Evolutionary conservation across 495 filamentous ascomycete species (phyloP).

Genomic region (Bacidia rubella): DNA sequence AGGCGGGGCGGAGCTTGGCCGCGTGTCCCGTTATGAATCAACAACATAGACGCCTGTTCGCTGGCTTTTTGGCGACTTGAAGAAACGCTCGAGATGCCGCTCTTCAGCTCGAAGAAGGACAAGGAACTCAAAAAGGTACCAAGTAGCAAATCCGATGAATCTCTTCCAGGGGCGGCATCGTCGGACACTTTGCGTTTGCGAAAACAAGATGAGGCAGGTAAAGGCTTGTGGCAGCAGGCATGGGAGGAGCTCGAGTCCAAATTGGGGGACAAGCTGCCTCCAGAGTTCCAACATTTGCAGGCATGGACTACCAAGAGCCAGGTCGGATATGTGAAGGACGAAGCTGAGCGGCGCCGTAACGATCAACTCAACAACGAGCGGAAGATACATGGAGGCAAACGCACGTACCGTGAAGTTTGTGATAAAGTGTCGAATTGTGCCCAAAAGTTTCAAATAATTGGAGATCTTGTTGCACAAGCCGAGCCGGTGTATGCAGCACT

Average conservation of each 20-base stretch:
- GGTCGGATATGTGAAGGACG: constrained; percentile 1
- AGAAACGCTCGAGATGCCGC: no score
- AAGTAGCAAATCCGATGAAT: background rate
- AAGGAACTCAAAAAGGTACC: background rate
- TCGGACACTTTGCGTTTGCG: background rate
- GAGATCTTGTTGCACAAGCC: constrained; percentile 12
- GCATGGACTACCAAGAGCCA: background rate
- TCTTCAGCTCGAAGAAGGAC: background rate
- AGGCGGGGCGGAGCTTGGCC: no score
- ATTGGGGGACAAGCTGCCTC: background rate
- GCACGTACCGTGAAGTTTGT: constrained; percentile 11
- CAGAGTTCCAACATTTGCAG: constrained; percentile 3
- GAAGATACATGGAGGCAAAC: constrained; percentile 7
- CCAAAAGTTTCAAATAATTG: constrained; percentile 9
- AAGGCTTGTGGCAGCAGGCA: constrained; percentile 12
- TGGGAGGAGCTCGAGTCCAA: constrained; percentile 7
- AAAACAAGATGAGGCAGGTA: background rate
- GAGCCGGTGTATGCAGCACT: constrained; percentile 14
- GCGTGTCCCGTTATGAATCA: no score
- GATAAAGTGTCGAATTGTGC: constrained; percentile 12
- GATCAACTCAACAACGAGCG: background rate
- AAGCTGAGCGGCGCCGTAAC: constrained; percentile 4
- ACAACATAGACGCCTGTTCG: no score
- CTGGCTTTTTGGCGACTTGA: no score
- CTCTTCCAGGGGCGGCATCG: background rate